Evolutionary conservation across 2,329 filamentous ascomycete genomes (phyloP).

Genomic region (Thelonectria rubi): DNA sequence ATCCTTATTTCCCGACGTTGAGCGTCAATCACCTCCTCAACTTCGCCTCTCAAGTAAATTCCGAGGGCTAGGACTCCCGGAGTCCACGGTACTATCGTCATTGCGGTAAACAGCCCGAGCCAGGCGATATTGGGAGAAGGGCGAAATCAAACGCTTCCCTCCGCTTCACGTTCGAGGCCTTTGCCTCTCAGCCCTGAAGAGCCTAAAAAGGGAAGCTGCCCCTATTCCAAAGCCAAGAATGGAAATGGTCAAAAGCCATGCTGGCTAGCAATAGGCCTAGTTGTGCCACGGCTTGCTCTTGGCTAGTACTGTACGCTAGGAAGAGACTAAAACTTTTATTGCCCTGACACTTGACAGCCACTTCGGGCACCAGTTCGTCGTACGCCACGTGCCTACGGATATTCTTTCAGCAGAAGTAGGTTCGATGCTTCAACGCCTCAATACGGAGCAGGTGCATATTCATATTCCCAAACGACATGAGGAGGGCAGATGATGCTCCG

Average conservation of each 20-base stretch:
- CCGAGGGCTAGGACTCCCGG: no score
- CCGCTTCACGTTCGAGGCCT: background rate
- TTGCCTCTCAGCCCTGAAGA: background rate
- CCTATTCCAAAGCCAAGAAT: background rate
- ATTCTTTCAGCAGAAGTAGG: no score
- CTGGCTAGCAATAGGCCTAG: conserved; percentile 1
- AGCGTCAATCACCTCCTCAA: no score
- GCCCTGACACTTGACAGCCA: no score
- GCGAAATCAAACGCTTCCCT: background rate
- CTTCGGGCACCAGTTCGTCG: no score
- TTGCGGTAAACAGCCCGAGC: conserved; percentile 1
- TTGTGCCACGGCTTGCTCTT: background rate
- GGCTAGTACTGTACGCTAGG: background rate
- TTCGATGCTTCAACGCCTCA: no score
- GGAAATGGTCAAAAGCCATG: background rate
- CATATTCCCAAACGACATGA: no score
- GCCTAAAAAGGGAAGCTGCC: background rate
- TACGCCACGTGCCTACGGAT: no score
- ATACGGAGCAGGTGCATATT: no score
- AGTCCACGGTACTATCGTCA: background rate
- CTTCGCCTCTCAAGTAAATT: no score
- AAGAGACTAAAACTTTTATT: background rate
- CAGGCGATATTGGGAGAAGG: background rate
- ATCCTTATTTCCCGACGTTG: background rate
- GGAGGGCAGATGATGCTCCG: no score